Percentiles rank a stretch among this genome's conserved stretches.
phyloP scores from a whole-genome alignment of 805 yeast genomes.

The Saccharomycopsis guyanensis region DNA sequence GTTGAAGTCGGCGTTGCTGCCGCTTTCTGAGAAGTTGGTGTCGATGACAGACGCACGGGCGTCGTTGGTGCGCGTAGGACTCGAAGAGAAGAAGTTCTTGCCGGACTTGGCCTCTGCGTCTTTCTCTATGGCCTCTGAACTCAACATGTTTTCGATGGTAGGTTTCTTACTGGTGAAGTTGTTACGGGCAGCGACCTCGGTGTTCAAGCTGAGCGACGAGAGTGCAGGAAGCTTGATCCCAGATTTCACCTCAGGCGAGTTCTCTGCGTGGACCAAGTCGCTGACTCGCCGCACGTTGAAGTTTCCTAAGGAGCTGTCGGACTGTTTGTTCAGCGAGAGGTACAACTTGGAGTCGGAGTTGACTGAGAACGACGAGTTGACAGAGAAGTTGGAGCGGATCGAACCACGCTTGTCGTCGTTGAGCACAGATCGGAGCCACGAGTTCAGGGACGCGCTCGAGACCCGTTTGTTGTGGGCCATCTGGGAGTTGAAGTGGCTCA shows the following conservation, averaged over 20 bases:
- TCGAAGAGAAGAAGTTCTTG: not conserved
- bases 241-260: not conserved
- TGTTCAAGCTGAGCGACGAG: conserved; percentile 12
- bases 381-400: conserved; percentile 11
- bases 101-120: not conserved
- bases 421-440: conserved; percentile 7
- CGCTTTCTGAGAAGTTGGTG: conserved; percentile 3
- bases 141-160: conserved; percentile 16
- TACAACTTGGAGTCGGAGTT: conserved; percentile 18
- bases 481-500: conserved; percentile 5
- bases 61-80: not conserved
- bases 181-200: not conserved
- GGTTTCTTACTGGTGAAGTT: conserved; percentile 16
- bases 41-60: conserved; percentile 10
- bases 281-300: conserved; percentile 1
- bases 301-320: not conserved
- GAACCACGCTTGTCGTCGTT: conserved; percentile 19
- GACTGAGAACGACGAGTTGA: conserved; percentile 14
- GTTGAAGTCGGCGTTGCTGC: conserved; percentile 6
- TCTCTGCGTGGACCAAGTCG: conserved; percentile 9
- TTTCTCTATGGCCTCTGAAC: not conserved
- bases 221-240: conserved; percentile 8
- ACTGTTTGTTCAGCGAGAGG: conserved; percentile 5
- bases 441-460: conserved; percentile 1
- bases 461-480: not conserved